Percentiles rank a stretch among this genome's conserved stretches.
Evolutionary conservation across 1,139 yeast genomes (phyloP).

Genomic region (Yamadazyma friedrichii): DNA sequence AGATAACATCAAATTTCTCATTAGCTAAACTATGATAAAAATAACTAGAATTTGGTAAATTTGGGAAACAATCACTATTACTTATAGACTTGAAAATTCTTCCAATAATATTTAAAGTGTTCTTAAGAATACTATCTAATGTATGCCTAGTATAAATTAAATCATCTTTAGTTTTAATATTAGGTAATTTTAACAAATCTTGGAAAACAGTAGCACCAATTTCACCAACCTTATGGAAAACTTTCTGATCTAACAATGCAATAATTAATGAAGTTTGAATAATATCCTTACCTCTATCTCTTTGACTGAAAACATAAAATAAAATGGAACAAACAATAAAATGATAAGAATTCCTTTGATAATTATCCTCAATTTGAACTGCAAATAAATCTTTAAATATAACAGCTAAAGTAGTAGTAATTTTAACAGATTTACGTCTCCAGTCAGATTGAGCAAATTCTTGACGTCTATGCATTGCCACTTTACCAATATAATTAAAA

Average conservation of each 20-base stretch:
- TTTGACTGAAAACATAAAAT: slow-evolving; percentile 24
- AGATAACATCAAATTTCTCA: slow-evolving; percentile 15
- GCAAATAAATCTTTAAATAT: slow-evolving; percentile 26
- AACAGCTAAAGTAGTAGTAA: slow-evolving; percentile 37
- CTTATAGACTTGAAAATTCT: slow-evolving; percentile 40
- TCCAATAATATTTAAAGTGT: slow-evolving; percentile 41
- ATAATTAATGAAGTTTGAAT: slow-evolving; percentile 47
- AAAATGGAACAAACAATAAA: slow-evolving; percentile 31
- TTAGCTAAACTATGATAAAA: slow-evolving; percentile 23
- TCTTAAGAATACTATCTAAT: slow-evolving; percentile 36
- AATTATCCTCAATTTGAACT: slow-evolving; percentile 20
- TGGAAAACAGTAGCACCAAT: slow-evolving; percentile 15
- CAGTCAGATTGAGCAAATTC: slow-evolving; percentile 32
- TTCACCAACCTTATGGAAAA: slow-evolving; percentile 28
- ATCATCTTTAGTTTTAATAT: slow-evolving; percentile 17
- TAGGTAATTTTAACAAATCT: slow-evolving; percentile 1
- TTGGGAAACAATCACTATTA: slow-evolving; percentile 22
- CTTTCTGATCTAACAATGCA: slow-evolving; percentile 47
- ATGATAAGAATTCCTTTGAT: slow-evolving; percentile 24
- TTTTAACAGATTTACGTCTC: slow-evolving; percentile 40
- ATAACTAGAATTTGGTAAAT: slow-evolving; percentile 23
- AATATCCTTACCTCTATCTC: slow-evolving; percentile 31
- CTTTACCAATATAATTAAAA: slow-evolving; percentile 38
- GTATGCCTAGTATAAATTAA: slow-evolving; percentile 36
- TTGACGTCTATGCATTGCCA: slow-evolving; percentile 45